phyloP scores from a whole-genome alignment of 2,329 filamentous ascomycete genomes.

The Podosphaera fusca region DNA sequence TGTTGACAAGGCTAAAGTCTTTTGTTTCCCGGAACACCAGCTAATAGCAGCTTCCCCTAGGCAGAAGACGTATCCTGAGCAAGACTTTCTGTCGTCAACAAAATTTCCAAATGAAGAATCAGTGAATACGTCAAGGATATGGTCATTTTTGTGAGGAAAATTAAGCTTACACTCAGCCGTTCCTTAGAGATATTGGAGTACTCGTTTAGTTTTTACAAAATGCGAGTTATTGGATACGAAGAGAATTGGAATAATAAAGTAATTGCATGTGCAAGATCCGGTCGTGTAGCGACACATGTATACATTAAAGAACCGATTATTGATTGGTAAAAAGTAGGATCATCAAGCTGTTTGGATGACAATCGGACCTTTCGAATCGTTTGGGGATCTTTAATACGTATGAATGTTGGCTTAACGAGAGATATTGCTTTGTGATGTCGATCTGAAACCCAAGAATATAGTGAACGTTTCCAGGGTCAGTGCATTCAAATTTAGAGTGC shows the following conservation, averaged over 20 bases:
- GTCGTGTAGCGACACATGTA: neutral
- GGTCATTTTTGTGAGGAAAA: neutral
- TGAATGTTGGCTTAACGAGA: neutral
- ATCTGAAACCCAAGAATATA: neutral
- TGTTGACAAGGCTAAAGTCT: neutral
- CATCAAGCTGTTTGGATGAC: neutral
- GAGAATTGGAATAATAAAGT: neutral
- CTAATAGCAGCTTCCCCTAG: neutral
- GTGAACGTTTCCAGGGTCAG: neutral
- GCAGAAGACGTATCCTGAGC: too few species aligned
- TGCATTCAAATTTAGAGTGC: neutral
- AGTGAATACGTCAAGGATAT: neutral
- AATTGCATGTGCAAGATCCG: neutral
- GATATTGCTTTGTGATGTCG: neutral
- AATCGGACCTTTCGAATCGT: neutral
- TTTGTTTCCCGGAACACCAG: neutral
- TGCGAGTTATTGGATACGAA: neutral
- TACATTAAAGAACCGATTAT: too few species aligned
- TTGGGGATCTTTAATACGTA: neutral
- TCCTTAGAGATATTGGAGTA: neutral
- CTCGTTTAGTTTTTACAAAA: neutral
- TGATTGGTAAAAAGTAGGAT: neutral
- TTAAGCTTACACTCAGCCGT: neutral
- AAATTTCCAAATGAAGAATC: conserved; percentile 1
- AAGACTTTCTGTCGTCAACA: neutral